Evolutionary conservation across 306 rosid species (phyloP).

Genomic region (Lotus japonicus): DNA sequence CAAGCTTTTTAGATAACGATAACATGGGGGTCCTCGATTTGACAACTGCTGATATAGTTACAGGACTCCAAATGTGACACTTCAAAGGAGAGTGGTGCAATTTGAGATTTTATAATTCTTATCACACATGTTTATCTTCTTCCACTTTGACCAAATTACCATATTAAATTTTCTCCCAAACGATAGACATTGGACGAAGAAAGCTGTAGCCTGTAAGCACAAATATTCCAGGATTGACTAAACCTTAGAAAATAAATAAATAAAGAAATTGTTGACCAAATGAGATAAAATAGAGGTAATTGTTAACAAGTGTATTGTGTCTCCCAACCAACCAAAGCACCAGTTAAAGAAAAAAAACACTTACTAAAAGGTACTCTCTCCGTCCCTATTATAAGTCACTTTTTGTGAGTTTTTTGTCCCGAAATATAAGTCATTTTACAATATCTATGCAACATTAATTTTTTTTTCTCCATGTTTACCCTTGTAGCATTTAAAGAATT

Average conservation of each 20-base stretch:
- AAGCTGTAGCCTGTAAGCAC: background rate
- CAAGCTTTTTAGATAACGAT: background rate
- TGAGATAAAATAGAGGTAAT: background rate
- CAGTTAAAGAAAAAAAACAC: too few species aligned
- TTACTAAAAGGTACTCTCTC: too few species aligned
- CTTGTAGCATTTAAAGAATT: too few species aligned
- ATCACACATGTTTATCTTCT: conserved; percentile 22
- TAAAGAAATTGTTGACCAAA: background rate
- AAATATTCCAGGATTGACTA: conserved; percentile 15
- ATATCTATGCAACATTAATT: too few species aligned
- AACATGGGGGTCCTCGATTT: background rate
- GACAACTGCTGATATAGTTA: background rate
- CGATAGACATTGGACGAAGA: background rate
- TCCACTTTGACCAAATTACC: conserved; percentile 9
- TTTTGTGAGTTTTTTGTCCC: too few species aligned
- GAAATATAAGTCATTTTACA: too few species aligned
- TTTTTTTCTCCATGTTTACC: too few species aligned
- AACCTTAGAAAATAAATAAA: background rate
- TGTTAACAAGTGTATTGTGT: background rate
- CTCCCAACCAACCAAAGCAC: too few species aligned
- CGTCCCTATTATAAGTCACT: too few species aligned
- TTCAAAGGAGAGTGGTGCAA: background rate
- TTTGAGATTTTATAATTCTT: background rate
- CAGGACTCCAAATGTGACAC: background rate
- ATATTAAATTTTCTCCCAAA: background rate